A percentile compares a stretch with the other conserved stretches of the same genome.
phyloP scores from a whole-genome alignment of 179 eudicot genomes.

The Camellia oleifera region DNA sequence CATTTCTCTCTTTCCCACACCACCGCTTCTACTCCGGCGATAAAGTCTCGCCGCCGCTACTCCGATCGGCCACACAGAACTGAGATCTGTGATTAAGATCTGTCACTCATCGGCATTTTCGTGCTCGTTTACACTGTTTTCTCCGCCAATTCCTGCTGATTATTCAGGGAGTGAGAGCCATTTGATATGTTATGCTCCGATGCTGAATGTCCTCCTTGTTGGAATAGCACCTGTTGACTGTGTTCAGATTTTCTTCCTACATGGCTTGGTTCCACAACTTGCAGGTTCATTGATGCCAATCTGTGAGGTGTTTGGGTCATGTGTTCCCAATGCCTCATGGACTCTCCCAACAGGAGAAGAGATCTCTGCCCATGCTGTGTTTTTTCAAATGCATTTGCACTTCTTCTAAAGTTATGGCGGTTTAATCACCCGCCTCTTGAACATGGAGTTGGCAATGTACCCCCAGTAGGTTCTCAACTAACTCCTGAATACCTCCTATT shows the following conservation, averaged over 20 bases:
- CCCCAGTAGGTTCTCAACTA: constrained; percentile 91
- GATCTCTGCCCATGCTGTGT: constrained; percentile 77
- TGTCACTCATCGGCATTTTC: no score
- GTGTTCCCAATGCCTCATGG: constrained; percentile 75
- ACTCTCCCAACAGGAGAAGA: constrained; percentile 80
- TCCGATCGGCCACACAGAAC: no score
- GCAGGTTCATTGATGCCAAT: constrained; percentile 95
- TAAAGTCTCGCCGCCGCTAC: no score
- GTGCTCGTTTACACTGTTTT: constrained; percentile 20
- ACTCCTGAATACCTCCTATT: constrained; percentile 89
- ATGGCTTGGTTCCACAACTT: constrained; percentile 96
- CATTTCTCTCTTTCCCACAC: no score
- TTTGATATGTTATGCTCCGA: constrained; percentile 75
- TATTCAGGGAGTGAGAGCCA: constrained; percentile 62
- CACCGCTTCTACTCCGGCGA: no score
- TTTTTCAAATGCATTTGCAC: constrained; percentile 85
- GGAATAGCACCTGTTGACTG: constrained; percentile 89
- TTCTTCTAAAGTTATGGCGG: constrained; percentile 91
- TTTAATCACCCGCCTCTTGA: constrained; percentile 94
- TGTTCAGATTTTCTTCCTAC: constrained; percentile 90
- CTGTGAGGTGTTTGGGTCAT: constrained; percentile 93
- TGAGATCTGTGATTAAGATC: no score
- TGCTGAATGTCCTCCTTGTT: constrained; percentile 80
- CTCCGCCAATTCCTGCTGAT: constrained; percentile 75
- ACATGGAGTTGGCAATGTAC: constrained; percentile 84